These are phyloP conservation scores for Coprinopsis marcescibilis DNA, from an alignment of 768 basidiomycete genomes.

Conservation along the genomic window DNA sequence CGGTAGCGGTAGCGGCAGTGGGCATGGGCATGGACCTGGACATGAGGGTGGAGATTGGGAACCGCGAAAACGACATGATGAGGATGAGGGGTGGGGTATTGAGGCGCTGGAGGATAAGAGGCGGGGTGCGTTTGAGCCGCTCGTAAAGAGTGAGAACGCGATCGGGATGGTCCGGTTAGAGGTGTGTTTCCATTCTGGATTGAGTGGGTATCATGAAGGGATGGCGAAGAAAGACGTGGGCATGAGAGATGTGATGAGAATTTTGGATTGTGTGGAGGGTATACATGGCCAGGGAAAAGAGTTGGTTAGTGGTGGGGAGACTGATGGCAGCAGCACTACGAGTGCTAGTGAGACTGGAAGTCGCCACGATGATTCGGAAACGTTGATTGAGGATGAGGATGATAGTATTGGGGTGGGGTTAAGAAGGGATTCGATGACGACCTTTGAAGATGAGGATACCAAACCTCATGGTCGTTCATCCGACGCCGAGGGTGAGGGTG, in stretches of 20 bases:
- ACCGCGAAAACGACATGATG: background rate
- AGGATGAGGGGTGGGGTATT: background rate
- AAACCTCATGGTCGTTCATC: too few relatives aligned
- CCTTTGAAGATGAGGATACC: too few relatives aligned
- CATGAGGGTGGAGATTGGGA: constrained; percentile 1
- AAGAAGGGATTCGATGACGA: too few relatives aligned
- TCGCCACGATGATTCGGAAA: too few relatives aligned
- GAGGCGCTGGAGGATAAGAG: constrained; percentile 13
- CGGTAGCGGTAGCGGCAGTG: constrained; percentile 22
- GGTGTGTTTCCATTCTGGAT: constrained; percentile 34
- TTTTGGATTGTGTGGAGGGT: constrained; percentile 36
- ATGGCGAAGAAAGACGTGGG: constrained; percentile 29
- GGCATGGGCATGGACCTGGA: constrained; percentile 15
- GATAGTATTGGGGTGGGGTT: too few relatives aligned
- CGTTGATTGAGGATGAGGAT: too few relatives aligned
- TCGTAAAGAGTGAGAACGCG: too few relatives aligned
- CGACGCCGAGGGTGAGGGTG: constrained; percentile 1
- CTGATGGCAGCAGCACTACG: constrained; percentile 7
- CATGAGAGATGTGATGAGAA: constrained; percentile 37
- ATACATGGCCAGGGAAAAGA: constrained; percentile 22
- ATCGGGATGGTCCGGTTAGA: constrained; percentile 29
- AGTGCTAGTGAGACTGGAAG: background rate
- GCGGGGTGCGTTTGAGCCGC: too few relatives aligned
- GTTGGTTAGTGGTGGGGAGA: constrained; percentile 18
- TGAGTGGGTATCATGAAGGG: constrained; percentile 37